Evolutionary conservation across 2,329 filamentous ascomycete genomes (phyloP).

Genomic region (Fusarium sp.): DNA sequence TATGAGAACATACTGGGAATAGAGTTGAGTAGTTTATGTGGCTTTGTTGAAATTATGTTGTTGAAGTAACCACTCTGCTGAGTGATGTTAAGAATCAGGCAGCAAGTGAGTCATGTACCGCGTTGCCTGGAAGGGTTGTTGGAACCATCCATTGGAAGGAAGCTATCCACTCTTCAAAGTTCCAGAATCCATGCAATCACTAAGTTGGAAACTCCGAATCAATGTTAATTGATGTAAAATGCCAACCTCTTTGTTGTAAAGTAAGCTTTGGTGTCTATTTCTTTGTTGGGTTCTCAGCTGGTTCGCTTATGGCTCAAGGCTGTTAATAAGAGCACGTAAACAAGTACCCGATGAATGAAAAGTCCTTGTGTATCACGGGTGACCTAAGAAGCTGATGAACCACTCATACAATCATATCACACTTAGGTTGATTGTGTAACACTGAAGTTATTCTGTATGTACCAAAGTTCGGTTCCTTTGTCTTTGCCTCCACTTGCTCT

Average conservation of each 20-base stretch:
- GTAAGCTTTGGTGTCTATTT: background rate
- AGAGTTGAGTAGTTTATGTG: background rate
- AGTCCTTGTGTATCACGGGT: background rate
- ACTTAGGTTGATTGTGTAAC: background rate
- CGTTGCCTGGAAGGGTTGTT: background rate
- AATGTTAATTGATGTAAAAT: background rate
- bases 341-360: background rate
- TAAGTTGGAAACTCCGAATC: background rate
- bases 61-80: background rate
- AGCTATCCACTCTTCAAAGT: background rate
- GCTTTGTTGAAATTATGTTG: background rate
- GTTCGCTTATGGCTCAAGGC: background rate
- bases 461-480: background rate
- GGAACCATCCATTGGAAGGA: background rate
- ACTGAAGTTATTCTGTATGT: background rate
- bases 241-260: background rate
- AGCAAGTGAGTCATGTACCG: background rate
- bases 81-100: background rate
- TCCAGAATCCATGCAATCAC: background rate
- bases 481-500: constrained; percentile 9
- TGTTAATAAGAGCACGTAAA: background rate
- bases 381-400: background rate
- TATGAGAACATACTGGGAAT: too few species aligned
- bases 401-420: background rate
- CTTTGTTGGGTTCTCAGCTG: background rate